Evolutionary conservation across 1,284 basidiomycete genomes (phyloP).

Genomic region (Pseudozyma thailandica): DNA sequence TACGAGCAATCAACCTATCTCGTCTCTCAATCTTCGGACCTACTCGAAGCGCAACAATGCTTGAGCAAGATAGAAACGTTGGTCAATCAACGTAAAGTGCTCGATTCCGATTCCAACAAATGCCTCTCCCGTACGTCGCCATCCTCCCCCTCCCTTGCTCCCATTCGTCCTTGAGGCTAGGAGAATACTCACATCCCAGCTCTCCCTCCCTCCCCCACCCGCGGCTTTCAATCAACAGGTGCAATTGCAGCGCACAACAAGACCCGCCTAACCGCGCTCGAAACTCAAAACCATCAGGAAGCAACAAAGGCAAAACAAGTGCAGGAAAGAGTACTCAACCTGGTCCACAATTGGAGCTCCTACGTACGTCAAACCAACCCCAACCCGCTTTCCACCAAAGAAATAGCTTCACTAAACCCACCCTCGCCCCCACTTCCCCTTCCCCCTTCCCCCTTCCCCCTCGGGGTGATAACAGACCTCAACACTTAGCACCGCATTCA

Average conservation of each 20-base stretch:
- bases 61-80: slow-evolving; percentile 1
- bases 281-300: not conserved
- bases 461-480: slow-evolving; percentile 16
- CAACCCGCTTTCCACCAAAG: not conserved
- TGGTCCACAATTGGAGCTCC: slow-evolving; percentile 8
- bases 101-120: slow-evolving; percentile 1
- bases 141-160: not conserved
- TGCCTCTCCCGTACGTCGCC: slow-evolving; percentile 1
- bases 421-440: not conserved
- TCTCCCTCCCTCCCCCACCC: too few species aligned
- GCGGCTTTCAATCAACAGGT: too few species aligned
- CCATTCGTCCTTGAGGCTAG: too few species aligned
- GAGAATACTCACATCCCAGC: too few species aligned
- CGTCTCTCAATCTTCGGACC: slow-evolving; percentile 6
- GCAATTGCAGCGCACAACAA: not conserved
- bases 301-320: not conserved
- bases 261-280: not conserved
- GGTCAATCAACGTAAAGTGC: not conserved
- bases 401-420: not conserved
- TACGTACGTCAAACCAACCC: slow-evolving; percentile 8
- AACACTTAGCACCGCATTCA: slow-evolving; percentile 13
- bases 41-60: not conserved
- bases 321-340: not conserved
- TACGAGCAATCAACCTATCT: slow-evolving; percentile 9
- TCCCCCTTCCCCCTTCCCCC: too few species aligned